Percentiles rank a stretch among this genome's conserved stretches.
phyloP scores from a whole-genome alignment of 164 flowering plant genomes.

The Paratinospora sagittata region DNA sequence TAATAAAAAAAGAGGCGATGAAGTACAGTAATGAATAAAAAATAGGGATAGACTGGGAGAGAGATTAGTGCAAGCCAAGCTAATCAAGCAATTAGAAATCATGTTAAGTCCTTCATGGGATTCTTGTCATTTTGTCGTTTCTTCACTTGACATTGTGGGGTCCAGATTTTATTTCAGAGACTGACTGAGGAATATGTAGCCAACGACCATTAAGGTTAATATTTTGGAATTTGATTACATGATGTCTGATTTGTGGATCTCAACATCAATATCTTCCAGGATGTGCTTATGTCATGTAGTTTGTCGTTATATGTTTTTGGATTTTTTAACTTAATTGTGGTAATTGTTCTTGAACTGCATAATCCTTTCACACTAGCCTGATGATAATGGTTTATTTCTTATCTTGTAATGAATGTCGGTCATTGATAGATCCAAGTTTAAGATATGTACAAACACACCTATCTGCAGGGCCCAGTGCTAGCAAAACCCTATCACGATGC shows the following conservation, averaged over 20 bases:
- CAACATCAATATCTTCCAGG: background rate
- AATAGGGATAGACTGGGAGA: background rate
- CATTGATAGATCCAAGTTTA: too few relatives aligned
- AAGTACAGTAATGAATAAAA: background rate
- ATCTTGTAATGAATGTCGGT: too few relatives aligned
- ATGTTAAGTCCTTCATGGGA: constrained; percentile 5
- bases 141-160: constrained; percentile 4
- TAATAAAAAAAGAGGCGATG: background rate
- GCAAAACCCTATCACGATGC: background rate
- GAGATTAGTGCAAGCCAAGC: background rate
- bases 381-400: too few relatives aligned
- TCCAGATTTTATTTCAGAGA: constrained; percentile 1
- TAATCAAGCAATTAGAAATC: background rate
- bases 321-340: background rate
- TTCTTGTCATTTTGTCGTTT: constrained; percentile 4
- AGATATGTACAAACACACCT: too few relatives aligned
- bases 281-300: background rate
- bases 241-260: background rate
- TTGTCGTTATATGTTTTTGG: background rate
- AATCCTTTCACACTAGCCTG: background rate
- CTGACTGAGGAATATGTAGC: background rate
- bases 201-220: background rate
- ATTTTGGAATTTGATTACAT: background rate
- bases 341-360: background rate
- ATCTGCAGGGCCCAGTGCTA: background rate